Percentiles rank a stretch among this genome's conserved stretches.
Evolutionary conservation across 805 yeast genomes (phyloP).

Genomic region (Candida maris): DNA sequence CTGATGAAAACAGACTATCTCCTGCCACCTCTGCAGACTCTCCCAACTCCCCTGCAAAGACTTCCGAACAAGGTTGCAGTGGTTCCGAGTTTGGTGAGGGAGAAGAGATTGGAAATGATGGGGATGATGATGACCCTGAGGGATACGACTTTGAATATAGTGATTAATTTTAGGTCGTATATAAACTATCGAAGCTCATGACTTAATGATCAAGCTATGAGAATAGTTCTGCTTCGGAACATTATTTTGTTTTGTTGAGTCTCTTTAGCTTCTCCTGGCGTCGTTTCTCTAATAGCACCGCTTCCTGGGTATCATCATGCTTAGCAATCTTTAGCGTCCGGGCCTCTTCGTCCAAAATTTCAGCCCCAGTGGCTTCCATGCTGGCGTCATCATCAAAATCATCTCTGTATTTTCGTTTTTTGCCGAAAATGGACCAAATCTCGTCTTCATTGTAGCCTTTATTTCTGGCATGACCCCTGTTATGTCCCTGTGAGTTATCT

Average conservation of each 20-base stretch:
- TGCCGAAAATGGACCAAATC: conserved; percentile 84
- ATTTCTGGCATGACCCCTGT: conserved; percentile 4
- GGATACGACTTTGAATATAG: conserved; percentile 47
- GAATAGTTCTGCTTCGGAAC: neutral
- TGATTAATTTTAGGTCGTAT: conserved; percentile 24
- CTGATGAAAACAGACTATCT: conserved; percentile 1
- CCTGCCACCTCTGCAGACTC: neutral
- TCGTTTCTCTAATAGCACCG: conserved; percentile 50
- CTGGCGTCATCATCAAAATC: conserved; percentile 54
- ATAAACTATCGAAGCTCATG: neutral
- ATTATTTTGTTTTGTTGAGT: conserved; percentile 17
- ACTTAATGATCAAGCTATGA: too few species aligned
- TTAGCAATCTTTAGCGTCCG: conserved; percentile 64
- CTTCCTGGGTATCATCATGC: conserved; percentile 73
- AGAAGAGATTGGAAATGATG: conserved; percentile 1
- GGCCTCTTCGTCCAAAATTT: conserved; percentile 79
- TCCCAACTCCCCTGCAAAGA: neutral
- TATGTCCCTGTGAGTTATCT: conserved; percentile 22
- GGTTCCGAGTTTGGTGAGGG: too few species aligned
- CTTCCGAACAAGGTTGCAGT: neutral
- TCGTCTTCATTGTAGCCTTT: conserved; percentile 75
- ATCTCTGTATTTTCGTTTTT: conserved; percentile 42
- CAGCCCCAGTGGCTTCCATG: conserved; percentile 95
- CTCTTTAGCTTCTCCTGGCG: conserved; percentile 43
- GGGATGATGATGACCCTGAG: conserved; percentile 19